Conservation (phyloP, 1,284 basidiomycete genomes). For the Apiotrichum mycotoxinovorans region DNA sequence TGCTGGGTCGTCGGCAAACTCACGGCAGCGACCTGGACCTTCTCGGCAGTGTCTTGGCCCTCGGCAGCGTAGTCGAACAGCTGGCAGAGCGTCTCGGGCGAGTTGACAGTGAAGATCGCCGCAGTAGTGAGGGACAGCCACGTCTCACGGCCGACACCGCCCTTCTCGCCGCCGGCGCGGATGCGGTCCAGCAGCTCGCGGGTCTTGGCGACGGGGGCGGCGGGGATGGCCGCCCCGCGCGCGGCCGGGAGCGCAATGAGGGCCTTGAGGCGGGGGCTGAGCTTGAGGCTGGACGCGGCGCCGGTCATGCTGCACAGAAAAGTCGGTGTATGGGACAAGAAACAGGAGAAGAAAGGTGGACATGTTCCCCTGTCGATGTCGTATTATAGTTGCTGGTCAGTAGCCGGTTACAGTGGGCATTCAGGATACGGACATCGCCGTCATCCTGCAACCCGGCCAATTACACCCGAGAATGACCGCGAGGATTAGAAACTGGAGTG, state of each 20-base stretch:
- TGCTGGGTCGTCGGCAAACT: too few relatives aligned
- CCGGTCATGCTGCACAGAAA: background rate
- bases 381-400: too few relatives aligned
- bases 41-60: conserved; percentile 14
- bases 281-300: conserved; percentile 25
- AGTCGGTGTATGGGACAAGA: background rate
- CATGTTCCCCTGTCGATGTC: too few relatives aligned
- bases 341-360: background rate
- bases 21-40: conserved; percentile 29
- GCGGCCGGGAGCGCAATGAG: conserved; percentile 38
- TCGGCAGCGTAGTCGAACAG: conserved; percentile 37
- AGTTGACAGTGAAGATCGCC: conserved; percentile 44
- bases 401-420: too few relatives aligned
- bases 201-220: conserved; percentile 22
- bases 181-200: conserved; percentile 33
- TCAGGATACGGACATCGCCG: too few relatives aligned
- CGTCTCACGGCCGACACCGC: conserved; percentile 21
- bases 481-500: too few relatives aligned
- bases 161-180: conserved; percentile 20
- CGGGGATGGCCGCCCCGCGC: conserved; percentile 31
- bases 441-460: too few relatives aligned
- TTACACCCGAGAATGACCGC: too few relatives aligned
- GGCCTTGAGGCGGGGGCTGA: conserved; percentile 42
- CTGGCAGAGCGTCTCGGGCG: conserved; percentile 37
- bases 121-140: conserved; percentile 44